Conservation (phyloP, 2,329 filamentous ascomycete genomes). For the Venturia nashicola region DNA sequence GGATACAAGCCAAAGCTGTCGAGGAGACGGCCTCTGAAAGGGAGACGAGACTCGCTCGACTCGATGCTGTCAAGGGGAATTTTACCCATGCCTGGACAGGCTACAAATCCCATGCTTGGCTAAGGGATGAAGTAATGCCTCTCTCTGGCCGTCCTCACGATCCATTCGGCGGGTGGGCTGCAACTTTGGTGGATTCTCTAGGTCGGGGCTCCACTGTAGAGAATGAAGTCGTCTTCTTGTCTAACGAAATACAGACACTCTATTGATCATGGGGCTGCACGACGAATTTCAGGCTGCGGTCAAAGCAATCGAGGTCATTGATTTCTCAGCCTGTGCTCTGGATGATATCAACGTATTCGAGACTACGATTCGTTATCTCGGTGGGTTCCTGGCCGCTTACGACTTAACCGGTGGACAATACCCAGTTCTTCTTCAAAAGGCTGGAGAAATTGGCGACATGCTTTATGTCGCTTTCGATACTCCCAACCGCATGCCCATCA, state of each 20-base stretch:
- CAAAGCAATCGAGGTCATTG: conserved; percentile 37
- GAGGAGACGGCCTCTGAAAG: neutral
- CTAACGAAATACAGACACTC: conserved; percentile 62
- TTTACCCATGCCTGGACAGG: conserved; percentile 32
- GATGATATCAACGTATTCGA: conserved; percentile 26
- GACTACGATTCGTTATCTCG: conserved; percentile 27
- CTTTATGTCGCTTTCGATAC: conserved; percentile 33
- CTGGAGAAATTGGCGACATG: conserved; percentile 30
- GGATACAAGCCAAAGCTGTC: neutral
- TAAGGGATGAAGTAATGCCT: conserved; percentile 40
- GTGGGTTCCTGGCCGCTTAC: conserved; percentile 25
- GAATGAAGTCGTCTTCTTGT: neutral
- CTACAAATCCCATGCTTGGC: conserved; percentile 41
- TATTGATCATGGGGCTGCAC: conserved; percentile 49
- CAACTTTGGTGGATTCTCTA: conserved; percentile 47
- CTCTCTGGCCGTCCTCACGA: conserved; percentile 35
- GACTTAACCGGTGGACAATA: conserved; percentile 24
- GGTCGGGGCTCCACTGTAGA: conserved; percentile 44
- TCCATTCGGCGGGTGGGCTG: conserved; percentile 43
- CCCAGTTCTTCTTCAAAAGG: conserved; percentile 24
- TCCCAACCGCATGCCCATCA: conserved; percentile 27
- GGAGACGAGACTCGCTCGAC: conserved; percentile 16
- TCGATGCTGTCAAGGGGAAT: conserved; percentile 22
- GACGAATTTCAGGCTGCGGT: conserved; percentile 45
- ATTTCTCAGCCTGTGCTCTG: conserved; percentile 36